phyloP scores from a whole-genome alignment of 805 yeast genomes.

The Teunomyces stri region DNA sequence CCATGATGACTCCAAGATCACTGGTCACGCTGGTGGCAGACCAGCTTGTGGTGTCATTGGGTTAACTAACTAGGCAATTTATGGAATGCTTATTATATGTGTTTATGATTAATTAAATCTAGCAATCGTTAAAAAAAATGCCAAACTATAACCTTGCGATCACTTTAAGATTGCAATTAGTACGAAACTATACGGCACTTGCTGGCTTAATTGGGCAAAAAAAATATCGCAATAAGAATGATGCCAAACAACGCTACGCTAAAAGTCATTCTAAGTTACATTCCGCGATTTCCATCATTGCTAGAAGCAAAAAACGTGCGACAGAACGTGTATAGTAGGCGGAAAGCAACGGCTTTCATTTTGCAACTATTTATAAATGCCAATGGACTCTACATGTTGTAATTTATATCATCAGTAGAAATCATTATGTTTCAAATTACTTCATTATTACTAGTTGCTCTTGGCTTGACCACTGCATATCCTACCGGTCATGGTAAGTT shows the following conservation, averaged over 20 bases:
- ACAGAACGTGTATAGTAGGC: not conserved
- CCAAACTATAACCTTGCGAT: too few relatives aligned
- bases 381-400: too few relatives aligned
- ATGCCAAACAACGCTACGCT: not conserved
- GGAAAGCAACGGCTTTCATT: too few relatives aligned
- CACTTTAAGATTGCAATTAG: too few relatives aligned
- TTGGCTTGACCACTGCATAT: slow-evolving; percentile 2
- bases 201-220: not conserved
- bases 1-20: slow-evolving; percentile 83
- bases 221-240: not conserved
- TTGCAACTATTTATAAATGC: too few relatives aligned
- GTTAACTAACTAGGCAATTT: slow-evolving; percentile 38
- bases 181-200: too few relatives aligned
- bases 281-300: not conserved
- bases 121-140: too few relatives aligned
- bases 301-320: not conserved
- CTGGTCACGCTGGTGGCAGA: slow-evolving; percentile 98
- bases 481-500: slow-evolving; percentile 6
- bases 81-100: not conserved
- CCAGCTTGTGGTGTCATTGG: slow-evolving; percentile 99
- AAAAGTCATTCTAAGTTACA: not conserved
- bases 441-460: slow-evolving; percentile 4
- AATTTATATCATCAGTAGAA: not conserved
- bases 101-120: not conserved
- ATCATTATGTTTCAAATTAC: not conserved